phyloP scores from a whole-genome alignment of 257 asterid species.

The Nicotiana tomentosiformis region DNA sequence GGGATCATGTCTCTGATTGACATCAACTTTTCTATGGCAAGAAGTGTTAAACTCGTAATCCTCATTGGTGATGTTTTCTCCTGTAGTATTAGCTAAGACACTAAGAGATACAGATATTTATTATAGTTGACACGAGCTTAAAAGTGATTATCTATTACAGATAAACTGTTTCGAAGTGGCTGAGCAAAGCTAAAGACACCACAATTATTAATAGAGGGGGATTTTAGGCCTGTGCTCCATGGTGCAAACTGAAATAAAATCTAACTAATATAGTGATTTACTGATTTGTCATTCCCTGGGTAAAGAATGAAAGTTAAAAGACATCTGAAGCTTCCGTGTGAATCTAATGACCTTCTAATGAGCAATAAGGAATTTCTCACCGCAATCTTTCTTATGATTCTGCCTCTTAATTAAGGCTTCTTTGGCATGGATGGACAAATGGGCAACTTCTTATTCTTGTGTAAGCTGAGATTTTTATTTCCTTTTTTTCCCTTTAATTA shows the following conservation, averaged over 20 bases:
- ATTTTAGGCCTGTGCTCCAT: background rate
- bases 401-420: background rate
- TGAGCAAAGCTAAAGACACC: background rate
- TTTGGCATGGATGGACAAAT: background rate
- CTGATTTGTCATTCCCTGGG: background rate
- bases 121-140: background rate
- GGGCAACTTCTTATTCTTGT: background rate
- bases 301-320: background rate
- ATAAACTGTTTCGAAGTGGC: background rate
- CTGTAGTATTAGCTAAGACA: slow-evolving; percentile 1
- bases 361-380: background rate
- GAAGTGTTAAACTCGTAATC: background rate
- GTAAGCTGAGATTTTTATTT: background rate
- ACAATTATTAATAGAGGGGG: background rate
- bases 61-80: background rate
- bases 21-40: background rate
- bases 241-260: background rate
- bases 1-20: background rate
- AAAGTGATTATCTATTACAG: background rate
- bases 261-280: background rate
- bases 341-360: slow-evolving; percentile 1
- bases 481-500: background rate
- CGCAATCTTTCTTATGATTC: background rate
- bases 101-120: background rate
- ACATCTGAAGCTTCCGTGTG: slow-evolving; percentile 3